Base-by-base conservation (phyloP, 2,329 filamentous ascomycete species). In the Alternaria sp. region DNA sequence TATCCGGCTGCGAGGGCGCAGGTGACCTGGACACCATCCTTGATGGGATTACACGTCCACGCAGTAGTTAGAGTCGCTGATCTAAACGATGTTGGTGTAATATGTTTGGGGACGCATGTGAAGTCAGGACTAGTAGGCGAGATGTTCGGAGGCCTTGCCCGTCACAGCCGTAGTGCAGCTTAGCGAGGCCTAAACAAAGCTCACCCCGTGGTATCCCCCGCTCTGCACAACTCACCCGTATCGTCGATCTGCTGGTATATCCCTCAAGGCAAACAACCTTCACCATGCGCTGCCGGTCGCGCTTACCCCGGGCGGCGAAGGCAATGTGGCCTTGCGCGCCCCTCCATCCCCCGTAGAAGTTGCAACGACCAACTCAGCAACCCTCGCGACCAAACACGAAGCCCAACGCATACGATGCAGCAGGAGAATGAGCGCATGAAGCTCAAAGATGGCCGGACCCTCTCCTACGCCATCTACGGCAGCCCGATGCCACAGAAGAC, bases 391-490 rank as follows among this genome's bases (percentile, higher is more conserved):
- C n/a, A 26, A 55, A n/a, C 20, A 30, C 20, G 15, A 44, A 26
- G 11, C 25, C 21, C 43, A 43, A 50, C 25, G 14, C 12, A 25
- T 45, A 63, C 49, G 20, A 63, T 63, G 60, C 57, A 63, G 50
- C 60, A 63, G 23, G 74, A 75, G 49, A 72, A 71, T 51, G 72
- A 74, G 53, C 64, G 63, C 30, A 54, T 78, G 21, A 71, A 60
- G 43, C 73, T 79, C 28, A 57, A 71, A 41, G 76, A 82, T 62
- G 80, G 79, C 44, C 81, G 83, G 37, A 77, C 65, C 11, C 71
- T 84, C 4, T 80, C 80, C n/a, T 84, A 79, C 66, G 80, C 82
- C n/a, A 70, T 81, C 54, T 84, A 83, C 66, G 84, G 83, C 46
- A 72, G 71, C 11, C 74, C 72, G 1, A 71, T 81, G 61, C 82